A percentile compares a stretch with the other conserved stretches of the same genome.
Evolutionary conservation across 257 asterid species (phyloP).

Genomic region (Solanum corneliomulleri): DNA sequence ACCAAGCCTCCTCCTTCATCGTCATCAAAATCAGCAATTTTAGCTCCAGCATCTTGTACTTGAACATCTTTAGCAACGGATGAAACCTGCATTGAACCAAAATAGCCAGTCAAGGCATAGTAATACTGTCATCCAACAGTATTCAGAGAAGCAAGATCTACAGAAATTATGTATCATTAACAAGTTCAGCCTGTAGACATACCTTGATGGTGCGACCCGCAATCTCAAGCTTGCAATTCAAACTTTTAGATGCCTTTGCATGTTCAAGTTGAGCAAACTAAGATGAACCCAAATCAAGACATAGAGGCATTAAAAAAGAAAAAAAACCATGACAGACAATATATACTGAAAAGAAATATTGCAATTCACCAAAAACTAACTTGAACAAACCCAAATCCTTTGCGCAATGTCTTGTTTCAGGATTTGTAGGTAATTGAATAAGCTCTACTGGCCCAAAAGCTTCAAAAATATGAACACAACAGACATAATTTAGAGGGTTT

Average conservation of each 20-base stretch:
- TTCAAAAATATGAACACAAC: constrained; percentile 59
- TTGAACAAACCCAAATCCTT: constrained; percentile 98
- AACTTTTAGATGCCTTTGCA: constrained; percentile 76
- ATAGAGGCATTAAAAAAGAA: not conserved
- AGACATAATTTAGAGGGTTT: not conserved
- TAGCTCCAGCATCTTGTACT: constrained; percentile 74
- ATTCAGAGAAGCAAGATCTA: not conserved
- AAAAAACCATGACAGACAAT: too few relatives aligned
- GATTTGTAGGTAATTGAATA: constrained; percentile 91
- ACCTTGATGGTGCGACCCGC: constrained; percentile 33
- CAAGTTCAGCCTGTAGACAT: not conserved
- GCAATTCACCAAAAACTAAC: constrained; percentile 37
- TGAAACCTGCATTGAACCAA: constrained; percentile 45
- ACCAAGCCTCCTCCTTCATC: constrained; percentile 91
- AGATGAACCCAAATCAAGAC: not conserved
- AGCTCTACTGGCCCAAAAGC: constrained; percentile 97
- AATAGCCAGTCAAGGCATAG: not conserved
- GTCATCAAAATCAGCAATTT: constrained; percentile 93
- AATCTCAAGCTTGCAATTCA: not conserved
- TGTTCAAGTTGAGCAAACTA: constrained; percentile 85
- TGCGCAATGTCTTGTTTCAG: constrained; percentile 98
- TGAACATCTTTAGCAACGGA: constrained; percentile 78
- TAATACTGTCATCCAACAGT: not conserved
- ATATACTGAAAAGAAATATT: not conserved
- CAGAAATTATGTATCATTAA: not conserved